A percentile compares a stretch with the other conserved stretches of the same genome.
Evolutionary conservation across 331 rosid species (phyloP).

Genomic region (Acacia pycnantha): DNA sequence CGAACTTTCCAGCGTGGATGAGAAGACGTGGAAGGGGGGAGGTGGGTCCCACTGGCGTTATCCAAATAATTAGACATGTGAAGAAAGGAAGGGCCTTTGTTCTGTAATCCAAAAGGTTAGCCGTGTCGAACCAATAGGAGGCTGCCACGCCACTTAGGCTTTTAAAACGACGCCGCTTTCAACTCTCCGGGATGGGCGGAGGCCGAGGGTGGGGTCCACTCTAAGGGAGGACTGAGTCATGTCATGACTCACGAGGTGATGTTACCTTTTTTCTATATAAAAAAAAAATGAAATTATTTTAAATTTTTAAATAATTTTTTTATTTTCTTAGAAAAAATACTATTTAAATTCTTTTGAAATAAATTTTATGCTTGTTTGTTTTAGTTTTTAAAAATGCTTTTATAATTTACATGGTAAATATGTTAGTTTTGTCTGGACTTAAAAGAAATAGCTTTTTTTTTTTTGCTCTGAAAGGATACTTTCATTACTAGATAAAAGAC

Average conservation of each 20-base stretch:
- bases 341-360: too few relatives aligned
- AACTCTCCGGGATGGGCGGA: constrained; percentile 22
- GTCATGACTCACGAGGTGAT: not conserved
- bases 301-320: too few relatives aligned
- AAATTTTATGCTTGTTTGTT: too few relatives aligned
- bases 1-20: constrained; percentile 80
- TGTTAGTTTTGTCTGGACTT: too few relatives aligned
- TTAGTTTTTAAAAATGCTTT: too few relatives aligned
- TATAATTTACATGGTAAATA: too few relatives aligned
- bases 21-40: constrained; percentile 39
- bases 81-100: constrained; percentile 18
- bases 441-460: too few relatives aligned
- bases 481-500: too few relatives aligned
- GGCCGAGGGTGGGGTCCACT: constrained; percentile 19
- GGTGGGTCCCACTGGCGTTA: constrained; percentile 56
- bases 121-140: constrained; percentile 45
- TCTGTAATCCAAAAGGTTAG: constrained; percentile 41
- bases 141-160: not conserved
- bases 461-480: too few relatives aligned
- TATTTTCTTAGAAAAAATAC: too few relatives aligned
- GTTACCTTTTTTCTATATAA: too few relatives aligned
- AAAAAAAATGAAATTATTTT: too few relatives aligned
- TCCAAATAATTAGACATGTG: constrained; percentile 48
- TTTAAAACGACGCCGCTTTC: not conserved
- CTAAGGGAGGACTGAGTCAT: not conserved